Evolutionary conservation across 2,329 filamentous ascomycete species (phyloP).

Genomic region (Fusarium sp.): DNA sequence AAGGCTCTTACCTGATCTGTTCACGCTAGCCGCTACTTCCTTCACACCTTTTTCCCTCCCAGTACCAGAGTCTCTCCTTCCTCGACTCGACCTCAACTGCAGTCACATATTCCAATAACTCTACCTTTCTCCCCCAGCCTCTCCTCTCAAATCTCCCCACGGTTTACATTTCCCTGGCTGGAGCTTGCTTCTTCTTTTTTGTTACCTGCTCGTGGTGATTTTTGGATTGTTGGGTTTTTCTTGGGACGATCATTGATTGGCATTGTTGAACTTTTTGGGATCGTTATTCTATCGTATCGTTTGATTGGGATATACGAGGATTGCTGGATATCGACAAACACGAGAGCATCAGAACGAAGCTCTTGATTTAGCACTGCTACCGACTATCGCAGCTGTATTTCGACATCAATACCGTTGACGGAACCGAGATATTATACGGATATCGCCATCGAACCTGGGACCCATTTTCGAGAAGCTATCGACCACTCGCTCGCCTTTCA

Average conservation of each 20-base stretch:
- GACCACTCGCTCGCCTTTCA: slow-evolving; percentile 8
- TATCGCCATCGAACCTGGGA: slow-evolving; percentile 7
- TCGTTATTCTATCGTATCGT: slow-evolving; percentile 24
- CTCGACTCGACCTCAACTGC: slow-evolving; percentile 11
- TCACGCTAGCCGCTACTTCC: slow-evolving; percentile 31
- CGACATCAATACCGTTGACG: slow-evolving; percentile 10
- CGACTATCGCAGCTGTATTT: background rate
- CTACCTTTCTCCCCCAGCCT: slow-evolving; percentile 37
- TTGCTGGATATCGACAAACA: slow-evolving; percentile 23
- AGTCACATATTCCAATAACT: slow-evolving; percentile 29
- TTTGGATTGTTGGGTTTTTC: slow-evolving; percentile 34
- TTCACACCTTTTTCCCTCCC: slow-evolving; percentile 24
- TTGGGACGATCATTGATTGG: slow-evolving; percentile 35
- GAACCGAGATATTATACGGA: slow-evolving; percentile 9
- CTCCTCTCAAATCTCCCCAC: slow-evolving; percentile 22
- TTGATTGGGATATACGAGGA: slow-evolving; percentile 15
- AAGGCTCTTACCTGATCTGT: slow-evolving; percentile 38
- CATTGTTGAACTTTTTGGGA: slow-evolving; percentile 25
- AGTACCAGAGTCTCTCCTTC: slow-evolving; percentile 30
- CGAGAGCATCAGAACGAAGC: slow-evolving; percentile 13
- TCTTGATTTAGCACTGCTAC: slow-evolving; percentile 21
- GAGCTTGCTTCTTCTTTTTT: slow-evolving; percentile 24
- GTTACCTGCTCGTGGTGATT: slow-evolving; percentile 13
- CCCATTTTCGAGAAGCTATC: slow-evolving; percentile 1
- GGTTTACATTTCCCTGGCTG: slow-evolving; percentile 22